Percentiles rank a stretch among this genome's conserved stretches.
phyloP scores from a whole-genome alignment of 805 yeast species.

The Candida easanensis region DNA sequence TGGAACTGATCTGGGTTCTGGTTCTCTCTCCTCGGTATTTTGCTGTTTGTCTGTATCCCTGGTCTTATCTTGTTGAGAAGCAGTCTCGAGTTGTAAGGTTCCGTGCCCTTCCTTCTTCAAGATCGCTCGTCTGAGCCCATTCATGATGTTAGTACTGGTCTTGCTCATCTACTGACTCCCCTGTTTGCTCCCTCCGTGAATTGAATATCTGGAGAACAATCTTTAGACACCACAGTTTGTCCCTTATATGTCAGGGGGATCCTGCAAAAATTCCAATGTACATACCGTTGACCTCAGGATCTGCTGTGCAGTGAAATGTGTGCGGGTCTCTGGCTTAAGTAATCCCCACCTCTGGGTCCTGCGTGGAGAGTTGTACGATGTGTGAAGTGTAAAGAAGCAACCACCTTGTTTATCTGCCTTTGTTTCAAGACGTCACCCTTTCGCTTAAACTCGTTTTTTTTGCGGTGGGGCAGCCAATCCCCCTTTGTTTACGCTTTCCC shows the following conservation, averaged over 20 bases:
- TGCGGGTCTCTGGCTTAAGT: background rate
- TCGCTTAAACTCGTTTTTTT: background rate
- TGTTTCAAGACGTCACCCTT: background rate
- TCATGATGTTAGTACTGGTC: slow-evolving; percentile 3
- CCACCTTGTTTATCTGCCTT: background rate
- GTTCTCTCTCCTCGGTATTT: background rate
- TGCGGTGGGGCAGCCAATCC: background rate
- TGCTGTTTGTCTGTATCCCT: background rate
- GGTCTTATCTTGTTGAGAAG: too few species aligned
- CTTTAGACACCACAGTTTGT: too few species aligned
- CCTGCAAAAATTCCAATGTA: background rate
- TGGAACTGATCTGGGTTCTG: background rate
- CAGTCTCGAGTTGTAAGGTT: too few species aligned
- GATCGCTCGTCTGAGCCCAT: background rate
- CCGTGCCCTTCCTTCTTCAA: background rate
- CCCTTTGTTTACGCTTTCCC: background rate
- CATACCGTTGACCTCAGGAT: background rate
- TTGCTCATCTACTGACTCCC: slow-evolving; percentile 1
- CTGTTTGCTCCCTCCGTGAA: too few species aligned
- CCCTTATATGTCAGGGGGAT: background rate
- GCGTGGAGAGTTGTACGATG: too few species aligned
- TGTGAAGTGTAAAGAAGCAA: background rate
- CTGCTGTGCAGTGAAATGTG: background rate
- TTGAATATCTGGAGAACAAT: too few species aligned
- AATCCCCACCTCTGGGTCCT: too few species aligned